Conservation (phyloP, 306 rosid genomes). For the Quercus rubra region DNA sequence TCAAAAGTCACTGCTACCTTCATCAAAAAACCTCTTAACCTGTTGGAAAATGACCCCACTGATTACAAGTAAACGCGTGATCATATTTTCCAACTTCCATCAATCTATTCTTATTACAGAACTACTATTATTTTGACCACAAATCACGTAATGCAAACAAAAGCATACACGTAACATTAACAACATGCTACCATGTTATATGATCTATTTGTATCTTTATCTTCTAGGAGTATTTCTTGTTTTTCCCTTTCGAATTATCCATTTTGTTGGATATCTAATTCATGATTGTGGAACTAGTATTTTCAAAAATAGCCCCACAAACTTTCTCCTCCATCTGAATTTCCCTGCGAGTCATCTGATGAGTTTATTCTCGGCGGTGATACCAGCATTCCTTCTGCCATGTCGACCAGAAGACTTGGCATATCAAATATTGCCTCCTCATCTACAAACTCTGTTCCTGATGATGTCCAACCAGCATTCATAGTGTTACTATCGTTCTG, state of each 20-base stretch:
- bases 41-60: background rate
- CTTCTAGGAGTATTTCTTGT: background rate
- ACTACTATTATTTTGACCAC: background rate
- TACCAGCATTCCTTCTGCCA: constrained; percentile 93
- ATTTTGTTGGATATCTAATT: background rate
- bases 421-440: constrained; percentile 79
- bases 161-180: background rate
- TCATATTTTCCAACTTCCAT: background rate
- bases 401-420: constrained; percentile 79
- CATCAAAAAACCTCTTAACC: background rate
- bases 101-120: background rate
- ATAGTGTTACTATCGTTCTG: background rate
- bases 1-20: background rate
- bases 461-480: background rate
- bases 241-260: background rate
- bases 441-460: constrained; percentile 47
- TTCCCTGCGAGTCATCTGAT: constrained; percentile 38
- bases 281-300: background rate
- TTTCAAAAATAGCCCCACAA: constrained; percentile 65
- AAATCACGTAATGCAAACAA: background rate
- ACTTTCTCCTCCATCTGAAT: constrained; percentile 37
- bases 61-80: background rate
- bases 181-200: background rate
- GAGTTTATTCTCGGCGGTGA: constrained; percentile 79
- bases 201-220: background rate